Evolutionary conservation across 2,329 filamentous ascomycete species (phyloP).

Genomic region (Aspergillus sp.): DNA sequence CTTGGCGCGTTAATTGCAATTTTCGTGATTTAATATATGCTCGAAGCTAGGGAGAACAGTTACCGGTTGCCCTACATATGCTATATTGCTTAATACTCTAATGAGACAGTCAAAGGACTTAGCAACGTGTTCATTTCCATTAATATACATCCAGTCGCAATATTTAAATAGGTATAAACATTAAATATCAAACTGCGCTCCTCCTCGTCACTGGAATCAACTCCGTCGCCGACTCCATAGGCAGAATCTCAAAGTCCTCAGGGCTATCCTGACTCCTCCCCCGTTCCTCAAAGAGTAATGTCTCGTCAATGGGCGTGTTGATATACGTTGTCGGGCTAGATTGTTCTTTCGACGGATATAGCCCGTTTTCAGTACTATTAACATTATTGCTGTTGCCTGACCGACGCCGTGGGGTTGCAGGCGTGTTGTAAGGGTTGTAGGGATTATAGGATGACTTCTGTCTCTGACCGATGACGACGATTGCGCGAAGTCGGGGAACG

Average conservation of each 20-base stretch:
- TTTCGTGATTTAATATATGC: too few relatives aligned
- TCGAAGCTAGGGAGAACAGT: too few relatives aligned
- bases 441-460: neutral
- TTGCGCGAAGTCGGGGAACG: conserved; percentile 4
- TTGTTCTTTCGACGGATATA: too few relatives aligned
- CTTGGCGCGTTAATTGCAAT: neutral
- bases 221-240: neutral
- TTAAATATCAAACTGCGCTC: neutral
- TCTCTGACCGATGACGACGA: neutral
- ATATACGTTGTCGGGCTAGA: accelerated
- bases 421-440: neutral
- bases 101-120: too few relatives aligned
- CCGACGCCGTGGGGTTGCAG: neutral
- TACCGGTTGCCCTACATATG: too few relatives aligned
- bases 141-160: too few relatives aligned
- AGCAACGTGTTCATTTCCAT: too few relatives aligned
- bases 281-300: neutral
- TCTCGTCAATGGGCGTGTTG: neutral
- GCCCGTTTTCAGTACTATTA: too few relatives aligned
- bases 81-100: too few relatives aligned
- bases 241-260: neutral
- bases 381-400: neutral
- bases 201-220: neutral
- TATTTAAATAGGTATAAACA: neutral
- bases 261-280: neutral